These are phyloP conservation scores for Neonectria faginata DNA, from an alignment of 2,329 filamentous ascomycete species.

Conservation along the genomic window DNA sequence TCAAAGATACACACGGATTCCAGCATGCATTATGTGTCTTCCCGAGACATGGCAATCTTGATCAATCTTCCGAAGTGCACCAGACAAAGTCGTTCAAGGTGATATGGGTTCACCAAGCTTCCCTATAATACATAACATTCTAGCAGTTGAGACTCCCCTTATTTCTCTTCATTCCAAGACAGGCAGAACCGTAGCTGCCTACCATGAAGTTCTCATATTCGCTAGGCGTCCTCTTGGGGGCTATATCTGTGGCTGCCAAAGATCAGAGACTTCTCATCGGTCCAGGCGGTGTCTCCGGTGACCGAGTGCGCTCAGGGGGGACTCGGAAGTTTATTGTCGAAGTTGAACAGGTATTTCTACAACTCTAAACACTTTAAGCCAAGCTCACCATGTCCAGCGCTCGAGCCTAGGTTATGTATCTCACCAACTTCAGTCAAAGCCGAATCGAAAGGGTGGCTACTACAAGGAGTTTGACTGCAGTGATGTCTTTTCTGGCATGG, in stretches of 20 bases:
- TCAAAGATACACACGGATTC: slow-evolving; percentile 25
- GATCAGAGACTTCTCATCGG: slow-evolving; percentile 20
- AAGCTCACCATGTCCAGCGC: slow-evolving; percentile 34
- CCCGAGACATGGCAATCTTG: slow-evolving; percentile 34
- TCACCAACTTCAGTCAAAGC: slow-evolving; percentile 38
- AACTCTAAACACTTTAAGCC: slow-evolving; percentile 9
- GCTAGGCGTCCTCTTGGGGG: slow-evolving; percentile 29
- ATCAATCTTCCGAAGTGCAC: slow-evolving; percentile 43
- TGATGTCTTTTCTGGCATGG: slow-evolving; percentile 52
- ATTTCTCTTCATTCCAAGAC: slow-evolving; percentile 6
- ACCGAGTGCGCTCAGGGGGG: slow-evolving; percentile 19
- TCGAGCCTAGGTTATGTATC: slow-evolving; percentile 34
- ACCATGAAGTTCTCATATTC: slow-evolving; percentile 37
- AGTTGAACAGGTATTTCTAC: slow-evolving; percentile 40
- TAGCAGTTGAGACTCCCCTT: neutral
- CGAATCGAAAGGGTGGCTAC: slow-evolving; percentile 28
- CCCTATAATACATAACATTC: slow-evolving; percentile 14
- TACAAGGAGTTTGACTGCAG: slow-evolving; percentile 50
- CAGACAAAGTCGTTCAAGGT: slow-evolving; percentile 8
- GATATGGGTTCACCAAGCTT: slow-evolving; percentile 2
- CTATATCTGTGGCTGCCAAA: slow-evolving; percentile 22
- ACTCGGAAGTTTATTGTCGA: slow-evolving; percentile 45
- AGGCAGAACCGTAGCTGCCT: neutral
- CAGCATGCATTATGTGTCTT: slow-evolving; percentile 34
- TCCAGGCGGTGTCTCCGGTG: slow-evolving; percentile 2